phyloP scores from a whole-genome alignment of 345 rosid genomes.

The Anastatica hierochuntica region DNA sequence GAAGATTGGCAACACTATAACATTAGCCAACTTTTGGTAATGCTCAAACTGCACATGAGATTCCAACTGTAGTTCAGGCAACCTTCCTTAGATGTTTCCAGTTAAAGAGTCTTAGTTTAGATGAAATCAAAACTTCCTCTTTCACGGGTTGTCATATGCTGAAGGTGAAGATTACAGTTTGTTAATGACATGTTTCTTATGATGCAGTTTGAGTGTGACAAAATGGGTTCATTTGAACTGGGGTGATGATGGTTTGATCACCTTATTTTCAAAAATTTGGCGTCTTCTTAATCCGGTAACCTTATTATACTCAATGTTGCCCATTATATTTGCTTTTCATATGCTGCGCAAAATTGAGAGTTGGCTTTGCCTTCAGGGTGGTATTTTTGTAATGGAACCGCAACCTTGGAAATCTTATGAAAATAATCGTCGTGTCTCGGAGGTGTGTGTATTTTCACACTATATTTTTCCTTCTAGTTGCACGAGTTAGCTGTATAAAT shows the following conservation, averaged over 20 bases:
- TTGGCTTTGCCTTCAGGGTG: slow-evolving; percentile 50
- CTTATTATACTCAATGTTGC: not conserved
- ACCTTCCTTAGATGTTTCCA: no score
- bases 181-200: not conserved
- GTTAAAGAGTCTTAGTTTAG: no score
- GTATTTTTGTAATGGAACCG: slow-evolving; percentile 79
- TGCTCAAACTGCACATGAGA: no score
- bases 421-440: slow-evolving; percentile 62
- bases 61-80: no score
- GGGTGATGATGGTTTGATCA: slow-evolving; percentile 89
- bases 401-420: slow-evolving; percentile 96
- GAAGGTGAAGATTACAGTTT: not conserved
- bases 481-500: not conserved
- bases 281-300: slow-evolving; percentile 67
- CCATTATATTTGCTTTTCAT: not conserved
- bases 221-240: slow-evolving; percentile 97
- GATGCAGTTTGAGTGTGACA: slow-evolving; percentile 80
- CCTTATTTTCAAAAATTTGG: slow-evolving; percentile 67
- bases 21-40: no score
- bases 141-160: not conserved
- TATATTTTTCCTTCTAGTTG: not conserved
- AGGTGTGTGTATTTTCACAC: slow-evolving; percentile 33
- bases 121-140: not conserved
- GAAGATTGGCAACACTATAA: no score
- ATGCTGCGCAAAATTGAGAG: not conserved